Conservation (phyloP, 768 basidiomycete species). For the Tricholoma sp. region DNA sequence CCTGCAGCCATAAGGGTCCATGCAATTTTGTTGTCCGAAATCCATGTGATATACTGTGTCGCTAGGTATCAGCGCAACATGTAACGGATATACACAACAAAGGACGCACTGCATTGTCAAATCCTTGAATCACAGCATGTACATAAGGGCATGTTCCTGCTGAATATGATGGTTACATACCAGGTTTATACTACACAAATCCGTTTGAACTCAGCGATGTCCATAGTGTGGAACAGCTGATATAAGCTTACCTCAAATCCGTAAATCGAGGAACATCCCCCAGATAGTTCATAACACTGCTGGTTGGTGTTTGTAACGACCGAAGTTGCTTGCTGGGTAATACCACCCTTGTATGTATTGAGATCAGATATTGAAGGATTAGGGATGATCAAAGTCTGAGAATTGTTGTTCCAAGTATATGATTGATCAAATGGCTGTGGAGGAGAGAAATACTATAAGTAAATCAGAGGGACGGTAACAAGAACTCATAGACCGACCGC, state of each 20-base stretch:
- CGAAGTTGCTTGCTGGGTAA: constrained; percentile 77
- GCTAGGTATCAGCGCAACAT: background rate
- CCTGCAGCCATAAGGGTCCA: constrained; percentile 77
- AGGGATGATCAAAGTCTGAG: constrained; percentile 51
- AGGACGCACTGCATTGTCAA: constrained; percentile 53
- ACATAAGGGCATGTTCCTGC: background rate
- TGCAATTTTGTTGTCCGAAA: constrained; percentile 56
- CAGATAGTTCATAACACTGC: constrained; percentile 59
- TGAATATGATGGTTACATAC: constrained; percentile 15
- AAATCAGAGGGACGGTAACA: background rate
- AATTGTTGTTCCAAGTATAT: constrained; percentile 65
- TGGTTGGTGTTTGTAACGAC: constrained; percentile 64
- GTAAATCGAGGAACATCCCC: constrained; percentile 63
- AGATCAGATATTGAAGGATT: constrained; percentile 48
- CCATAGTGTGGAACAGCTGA: background rate
- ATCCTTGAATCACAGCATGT: constrained; percentile 34
- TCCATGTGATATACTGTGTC: constrained; percentile 79
- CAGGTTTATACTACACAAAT: constrained; percentile 34
- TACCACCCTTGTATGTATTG: constrained; percentile 66
- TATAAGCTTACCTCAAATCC: constrained; percentile 61
- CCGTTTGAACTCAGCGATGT: background rate
- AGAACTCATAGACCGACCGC: constrained; percentile 41
- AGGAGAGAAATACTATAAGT: background rate
- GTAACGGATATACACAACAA: background rate
- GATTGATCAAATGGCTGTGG: constrained; percentile 67